Conservation (phyloP, 1,139 yeast genomes). For the Lodderomyces beijingensis region DNA sequence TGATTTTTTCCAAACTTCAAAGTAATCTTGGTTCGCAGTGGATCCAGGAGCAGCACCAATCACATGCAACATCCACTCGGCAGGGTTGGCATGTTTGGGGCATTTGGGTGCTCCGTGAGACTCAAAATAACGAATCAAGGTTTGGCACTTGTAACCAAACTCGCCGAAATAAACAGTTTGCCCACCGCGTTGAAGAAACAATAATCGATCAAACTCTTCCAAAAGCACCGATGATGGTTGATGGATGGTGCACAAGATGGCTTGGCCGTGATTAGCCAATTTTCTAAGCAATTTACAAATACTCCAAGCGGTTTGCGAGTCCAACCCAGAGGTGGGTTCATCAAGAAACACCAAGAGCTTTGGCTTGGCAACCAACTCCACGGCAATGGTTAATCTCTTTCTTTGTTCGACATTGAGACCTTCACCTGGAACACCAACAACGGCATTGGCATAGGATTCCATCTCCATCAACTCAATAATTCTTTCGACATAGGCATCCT, state of each 20-base stretch:
- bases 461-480: constrained; percentile 33
- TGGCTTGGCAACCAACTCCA: constrained; percentile 39
- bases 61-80: constrained; percentile 56
- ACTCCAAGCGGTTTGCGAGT: constrained; percentile 44
- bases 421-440: constrained; percentile 40
- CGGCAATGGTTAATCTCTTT: constrained; percentile 36
- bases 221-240: constrained; percentile 39
- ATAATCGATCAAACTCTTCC: constrained; percentile 32
- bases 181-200: constrained; percentile 44
- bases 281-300: constrained; percentile 40
- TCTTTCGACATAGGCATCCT: constrained; percentile 33
- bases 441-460: constrained; percentile 32
- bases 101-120: constrained; percentile 47
- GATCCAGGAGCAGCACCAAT: constrained; percentile 43
- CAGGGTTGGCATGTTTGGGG: constrained; percentile 45
- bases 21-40: constrained; percentile 30
- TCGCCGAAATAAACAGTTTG: constrained; percentile 66
- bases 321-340: constrained; percentile 40
- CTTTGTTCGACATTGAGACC: constrained; percentile 40
- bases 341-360: constrained; percentile 32
- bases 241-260: constrained; percentile 41
- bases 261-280: constrained; percentile 41
- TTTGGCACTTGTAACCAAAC: constrained; percentile 49
- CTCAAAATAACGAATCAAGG: constrained; percentile 54
- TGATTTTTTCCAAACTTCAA: constrained; percentile 32